Percentiles rank a stretch among this genome's conserved stretches.
Evolutionary conservation across 352 stramenopile genomes (phyloP).

Genomic region (Pythium chondricola): DNA sequence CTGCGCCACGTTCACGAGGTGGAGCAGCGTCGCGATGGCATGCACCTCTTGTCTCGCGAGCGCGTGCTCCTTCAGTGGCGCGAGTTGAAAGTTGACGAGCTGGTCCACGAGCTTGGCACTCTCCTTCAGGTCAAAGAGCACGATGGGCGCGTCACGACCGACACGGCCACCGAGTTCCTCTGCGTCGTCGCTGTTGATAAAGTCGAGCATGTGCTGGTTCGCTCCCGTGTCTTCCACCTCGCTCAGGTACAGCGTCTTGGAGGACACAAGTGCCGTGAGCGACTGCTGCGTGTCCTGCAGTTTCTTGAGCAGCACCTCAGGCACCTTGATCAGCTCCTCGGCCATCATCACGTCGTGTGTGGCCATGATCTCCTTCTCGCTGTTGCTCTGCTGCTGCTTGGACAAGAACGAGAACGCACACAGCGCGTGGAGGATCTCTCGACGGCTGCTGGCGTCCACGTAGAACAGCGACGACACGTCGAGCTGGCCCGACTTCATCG

Average conservation of each 20-base stretch:
- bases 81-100: conserved; percentile 75
- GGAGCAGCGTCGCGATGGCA: conserved; percentile 47
- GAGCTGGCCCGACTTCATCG: conserved; percentile 69
- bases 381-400: conserved; percentile 43
- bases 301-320: conserved; percentile 53
- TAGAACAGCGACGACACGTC: conserved; percentile 77
- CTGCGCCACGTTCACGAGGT: conserved; percentile 50
- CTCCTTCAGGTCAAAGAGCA: conserved; percentile 80
- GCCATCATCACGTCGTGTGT: conserved; percentile 41
- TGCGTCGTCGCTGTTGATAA: conserved; percentile 29
- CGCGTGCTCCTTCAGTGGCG: conserved; percentile 61
- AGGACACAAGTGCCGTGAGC: conserved; percentile 50
- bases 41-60: conserved; percentile 61
- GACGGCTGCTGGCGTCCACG: conserved; percentile 49
- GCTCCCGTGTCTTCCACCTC: conserved; percentile 28
- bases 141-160: conserved; percentile 56
- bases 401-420: conserved; percentile 76
- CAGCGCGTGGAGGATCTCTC: conserved; percentile 69
- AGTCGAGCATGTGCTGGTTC: conserved; percentile 27
- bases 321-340: conserved; percentile 61
- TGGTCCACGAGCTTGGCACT: conserved; percentile 53
- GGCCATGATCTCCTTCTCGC: conserved; percentile 3
- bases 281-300: conserved; percentile 42
- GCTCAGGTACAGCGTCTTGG: conserved; percentile 71
- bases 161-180: conserved; percentile 14